A percentile compares a stretch with the other conserved stretches of the same genome.
Conservation (phyloP, 768 basidiomycete species). For the Holtermannia corniformis region DNA sequence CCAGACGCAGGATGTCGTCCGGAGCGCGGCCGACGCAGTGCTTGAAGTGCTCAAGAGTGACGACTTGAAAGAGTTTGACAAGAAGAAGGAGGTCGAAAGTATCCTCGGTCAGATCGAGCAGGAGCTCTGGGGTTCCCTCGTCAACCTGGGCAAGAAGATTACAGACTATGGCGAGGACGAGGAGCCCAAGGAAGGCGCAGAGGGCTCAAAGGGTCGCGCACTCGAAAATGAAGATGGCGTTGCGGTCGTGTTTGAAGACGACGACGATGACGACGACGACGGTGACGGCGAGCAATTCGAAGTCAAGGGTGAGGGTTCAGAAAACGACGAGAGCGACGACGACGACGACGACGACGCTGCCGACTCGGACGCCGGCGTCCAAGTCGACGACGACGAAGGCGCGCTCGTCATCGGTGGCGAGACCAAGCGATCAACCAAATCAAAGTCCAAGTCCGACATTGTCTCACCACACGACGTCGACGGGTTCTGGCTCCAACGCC, state of each 20-base stretch:
- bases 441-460: constrained; percentile 54
- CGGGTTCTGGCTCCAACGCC: constrained; percentile 96
- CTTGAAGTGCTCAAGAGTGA: constrained; percentile 83
- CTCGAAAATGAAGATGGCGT: constrained; percentile 94
- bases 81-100: constrained; percentile 85
- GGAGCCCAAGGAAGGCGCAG: constrained; percentile 59
- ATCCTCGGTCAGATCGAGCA: constrained; percentile 59
- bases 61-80: constrained; percentile 86
- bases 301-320: constrained; percentile 63
- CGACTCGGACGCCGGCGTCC: constrained; percentile 45
- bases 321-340: constrained; percentile 58
- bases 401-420: constrained; percentile 72
- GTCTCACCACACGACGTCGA: constrained; percentile 87
- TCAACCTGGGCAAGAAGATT: constrained; percentile 82
- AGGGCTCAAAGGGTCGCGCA: constrained; percentile 69
- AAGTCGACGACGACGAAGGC: constrained; percentile 50
- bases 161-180: constrained; percentile 91
- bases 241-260: constrained; percentile 94
- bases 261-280: constrained; percentile 74
- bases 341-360: constrained; percentile 44
- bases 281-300: constrained; percentile 86
- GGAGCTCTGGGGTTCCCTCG: constrained; percentile 71
- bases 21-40: constrained; percentile 87
- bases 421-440: constrained; percentile 43
- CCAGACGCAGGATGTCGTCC: constrained; percentile 90